Conservation (phyloP, 2,329 filamentous ascomycete genomes). For the Ceratocystis harringtonii region DNA sequence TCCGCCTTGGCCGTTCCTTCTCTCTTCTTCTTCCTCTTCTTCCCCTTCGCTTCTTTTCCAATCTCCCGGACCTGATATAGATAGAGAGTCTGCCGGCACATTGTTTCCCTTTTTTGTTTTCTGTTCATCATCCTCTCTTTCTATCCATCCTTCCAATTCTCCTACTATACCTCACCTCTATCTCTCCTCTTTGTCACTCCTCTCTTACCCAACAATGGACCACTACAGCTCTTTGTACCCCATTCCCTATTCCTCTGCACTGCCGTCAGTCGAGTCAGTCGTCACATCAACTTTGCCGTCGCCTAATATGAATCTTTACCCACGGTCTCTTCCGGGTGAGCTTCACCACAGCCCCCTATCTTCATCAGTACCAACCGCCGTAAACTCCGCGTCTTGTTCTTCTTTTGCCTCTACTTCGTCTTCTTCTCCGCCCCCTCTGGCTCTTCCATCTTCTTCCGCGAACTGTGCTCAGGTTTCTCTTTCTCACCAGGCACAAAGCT, state of each 20-base stretch:
- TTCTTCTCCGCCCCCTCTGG: background rate
- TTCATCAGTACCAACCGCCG: background rate
- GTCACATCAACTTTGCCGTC: constrained; percentile 10
- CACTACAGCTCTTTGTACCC: constrained; percentile 8
- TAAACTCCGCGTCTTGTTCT: background rate
- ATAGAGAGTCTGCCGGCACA: background rate
- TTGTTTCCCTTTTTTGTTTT: background rate
- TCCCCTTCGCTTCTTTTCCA: background rate
- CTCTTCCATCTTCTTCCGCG: background rate
- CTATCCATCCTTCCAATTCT: constrained; percentile 16
- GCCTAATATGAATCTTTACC: constrained; percentile 12
- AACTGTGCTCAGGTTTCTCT: constrained; percentile 1
- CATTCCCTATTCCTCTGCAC: constrained; percentile 10
- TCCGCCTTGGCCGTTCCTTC: background rate
- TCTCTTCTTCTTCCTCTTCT: background rate
- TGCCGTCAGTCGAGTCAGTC: constrained; percentile 13
- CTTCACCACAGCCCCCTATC: background rate
- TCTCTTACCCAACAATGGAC: background rate
- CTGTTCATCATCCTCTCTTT: constrained; percentile 15
- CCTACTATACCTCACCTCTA: constrained; percentile 13
- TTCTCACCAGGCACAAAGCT: constrained; percentile 8
- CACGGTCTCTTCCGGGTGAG: background rate
- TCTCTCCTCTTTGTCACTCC: background rate
- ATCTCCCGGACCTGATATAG: background rate
- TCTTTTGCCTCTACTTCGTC: background rate